Evolutionary conservation across 768 basidiomycete species (phyloP).

Genomic region (Leccinum variicolor): DNA sequence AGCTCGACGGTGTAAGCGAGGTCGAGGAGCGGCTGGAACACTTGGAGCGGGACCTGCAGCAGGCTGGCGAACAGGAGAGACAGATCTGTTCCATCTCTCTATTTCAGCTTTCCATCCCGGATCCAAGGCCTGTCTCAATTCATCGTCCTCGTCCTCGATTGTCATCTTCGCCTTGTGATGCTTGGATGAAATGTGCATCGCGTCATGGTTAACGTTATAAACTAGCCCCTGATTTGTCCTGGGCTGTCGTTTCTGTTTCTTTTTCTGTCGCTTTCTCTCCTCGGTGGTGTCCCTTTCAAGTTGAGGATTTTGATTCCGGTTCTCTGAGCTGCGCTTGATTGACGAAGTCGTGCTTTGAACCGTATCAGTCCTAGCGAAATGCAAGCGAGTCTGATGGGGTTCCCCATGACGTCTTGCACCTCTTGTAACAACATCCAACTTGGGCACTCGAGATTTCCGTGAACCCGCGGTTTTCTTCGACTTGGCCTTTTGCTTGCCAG

Average conservation of each 20-base stretch:
- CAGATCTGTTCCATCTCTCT: constrained; percentile 29
- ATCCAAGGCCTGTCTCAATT: constrained; percentile 39
- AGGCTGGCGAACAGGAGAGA: constrained; percentile 13
- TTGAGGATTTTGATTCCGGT: constrained; percentile 9
- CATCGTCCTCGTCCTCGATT: constrained; percentile 44
- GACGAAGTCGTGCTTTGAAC: constrained; percentile 4
- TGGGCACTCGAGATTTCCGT: constrained; percentile 12
- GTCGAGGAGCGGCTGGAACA: constrained; percentile 3
- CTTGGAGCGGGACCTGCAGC: constrained; percentile 1
- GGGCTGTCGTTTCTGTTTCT: constrained; percentile 29
- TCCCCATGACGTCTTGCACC: constrained; percentile 33
- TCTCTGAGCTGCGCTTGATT: constrained; percentile 6
- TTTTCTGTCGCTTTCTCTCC: constrained; percentile 13
- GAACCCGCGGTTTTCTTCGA: constrained; percentile 10
- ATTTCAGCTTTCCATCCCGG: constrained; percentile 35
- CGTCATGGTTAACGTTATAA: constrained; percentile 37
- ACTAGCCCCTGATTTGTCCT: constrained; percentile 30
- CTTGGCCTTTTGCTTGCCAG: constrained; percentile 14
- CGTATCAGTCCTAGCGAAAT: constrained; percentile 26
- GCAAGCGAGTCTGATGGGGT: constrained; percentile 39
- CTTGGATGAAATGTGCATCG: constrained; percentile 35
- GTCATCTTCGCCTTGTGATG: constrained; percentile 29
- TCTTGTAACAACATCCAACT: constrained; percentile 37
- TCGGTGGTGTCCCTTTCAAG: constrained; percentile 3
- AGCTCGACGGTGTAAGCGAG: constrained; percentile 15